Base-by-base conservation (phyloP, 345 rosid genomes). In the Eucalyptus curtisii region DNA sequence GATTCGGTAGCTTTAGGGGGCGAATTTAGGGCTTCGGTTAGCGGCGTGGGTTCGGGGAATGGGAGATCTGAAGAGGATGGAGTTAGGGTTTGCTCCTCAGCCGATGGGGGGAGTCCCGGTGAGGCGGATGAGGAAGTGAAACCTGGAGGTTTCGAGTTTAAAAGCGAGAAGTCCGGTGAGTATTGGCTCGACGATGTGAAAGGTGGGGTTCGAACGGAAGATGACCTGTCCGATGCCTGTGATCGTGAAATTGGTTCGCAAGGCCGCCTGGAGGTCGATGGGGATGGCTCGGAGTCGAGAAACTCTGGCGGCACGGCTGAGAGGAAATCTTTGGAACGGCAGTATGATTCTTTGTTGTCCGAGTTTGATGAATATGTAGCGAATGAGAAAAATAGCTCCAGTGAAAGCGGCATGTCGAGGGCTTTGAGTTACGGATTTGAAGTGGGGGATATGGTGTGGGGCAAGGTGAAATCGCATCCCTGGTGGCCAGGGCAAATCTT, bases 401-500 rank as follows among this genome's bases (percentile, higher is more conserved):
- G 91, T 89, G 93, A 92, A 88, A 90, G 89, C 12, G 97, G 96
- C 50, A 93, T 95, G 5, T 94, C 96, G 3, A 95, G 97, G 92
- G 97, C 98, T 4, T 89, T 92, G 92, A 96, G 95, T 88, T 96
- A 93, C 89, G 99, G 99, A 6, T 94, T 97, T 90, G 94, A 96
- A 88, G 95, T 98, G 44, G 99, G 99, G 55, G 99, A 97, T 93
- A 92, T 98, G 99, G 99, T 98, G 57, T 98, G 99, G 99, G 99
- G 99, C 33, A 97, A 97, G 89, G 99, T 98, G 85, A 98, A 98
- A 93, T 98, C 99, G 37, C 99, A 98, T 90, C 99, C 99, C 2
- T 97, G 98, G 98, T 98, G 99, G 99, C 99, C 99, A 1, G 99
- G 99, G 53, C 99, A 96, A 90, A 98, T 98, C 87, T 98, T 98